Evolutionary conservation across 441 rosid genomes (phyloP).

Genomic region (Adansonia madagascariensis): DNA sequence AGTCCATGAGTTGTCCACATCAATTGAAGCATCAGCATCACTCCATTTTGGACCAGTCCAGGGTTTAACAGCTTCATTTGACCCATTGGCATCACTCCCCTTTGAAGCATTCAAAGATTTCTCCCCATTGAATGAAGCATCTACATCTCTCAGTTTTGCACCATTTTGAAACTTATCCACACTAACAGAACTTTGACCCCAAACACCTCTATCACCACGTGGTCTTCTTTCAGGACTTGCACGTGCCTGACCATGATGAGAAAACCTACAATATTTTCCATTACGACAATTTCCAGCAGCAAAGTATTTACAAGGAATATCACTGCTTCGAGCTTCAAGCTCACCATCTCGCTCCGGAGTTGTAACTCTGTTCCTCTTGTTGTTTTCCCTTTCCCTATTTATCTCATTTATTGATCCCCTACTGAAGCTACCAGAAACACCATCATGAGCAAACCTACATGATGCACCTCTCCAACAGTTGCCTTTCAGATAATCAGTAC

Average conservation of each 20-base stretch:
- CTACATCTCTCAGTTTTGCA: slow-evolving; percentile 48
- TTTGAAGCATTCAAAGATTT: slow-evolving; percentile 29
- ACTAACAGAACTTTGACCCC: slow-evolving; percentile 14
- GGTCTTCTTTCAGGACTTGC: slow-evolving; percentile 48
- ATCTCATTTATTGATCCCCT: slow-evolving; percentile 45
- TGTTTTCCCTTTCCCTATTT: slow-evolving; percentile 58
- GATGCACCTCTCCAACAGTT: slow-evolving; percentile 55
- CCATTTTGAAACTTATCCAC: slow-evolving; percentile 49
- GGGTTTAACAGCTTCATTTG: slow-evolving; percentile 28
- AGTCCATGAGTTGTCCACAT: slow-evolving; percentile 8
- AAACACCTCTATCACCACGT: slow-evolving; percentile 32
- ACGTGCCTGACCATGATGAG: slow-evolving; percentile 53
- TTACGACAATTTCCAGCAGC: slow-evolving; percentile 77
- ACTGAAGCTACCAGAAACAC: slow-evolving; percentile 25
- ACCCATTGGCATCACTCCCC: slow-evolving; percentile 11
- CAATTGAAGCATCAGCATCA: slow-evolving; percentile 25
- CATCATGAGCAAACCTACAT: slow-evolving; percentile 53
- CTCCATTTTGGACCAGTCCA: slow-evolving; percentile 39
- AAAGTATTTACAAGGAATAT: slow-evolving; percentile 72
- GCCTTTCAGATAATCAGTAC: slow-evolving; percentile 55
- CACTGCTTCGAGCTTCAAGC: slow-evolving; percentile 43
- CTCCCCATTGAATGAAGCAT: slow-evolving; percentile 23
- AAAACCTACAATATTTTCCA: slow-evolving; percentile 77
- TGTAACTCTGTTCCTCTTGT: slow-evolving; percentile 50
- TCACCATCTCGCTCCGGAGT: slow-evolving; percentile 51